A percentile compares a stretch with the other conserved stretches of the same genome.
phyloP scores from a whole-genome alignment of 2,329 filamentous ascomycete species.

The Xylariaceae sp. region DNA sequence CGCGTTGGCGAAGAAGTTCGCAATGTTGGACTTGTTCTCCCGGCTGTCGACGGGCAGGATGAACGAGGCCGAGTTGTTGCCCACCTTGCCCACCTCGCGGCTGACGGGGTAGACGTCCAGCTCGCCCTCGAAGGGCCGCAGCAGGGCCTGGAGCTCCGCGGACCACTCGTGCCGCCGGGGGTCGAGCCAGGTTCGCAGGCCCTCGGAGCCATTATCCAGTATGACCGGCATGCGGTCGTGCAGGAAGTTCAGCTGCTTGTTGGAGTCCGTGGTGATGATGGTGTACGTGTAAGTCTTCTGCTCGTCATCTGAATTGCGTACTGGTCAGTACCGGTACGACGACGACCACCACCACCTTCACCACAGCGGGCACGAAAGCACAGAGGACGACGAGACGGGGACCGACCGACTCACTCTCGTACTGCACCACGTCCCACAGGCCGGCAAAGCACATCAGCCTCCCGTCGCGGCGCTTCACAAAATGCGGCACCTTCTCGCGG shows the following conservation, averaged over 20 bases:
- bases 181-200: constrained; percentile 70
- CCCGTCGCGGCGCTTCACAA: constrained; percentile 72
- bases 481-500: constrained; percentile 81
- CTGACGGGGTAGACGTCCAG: constrained; percentile 80
- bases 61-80: constrained; percentile 80
- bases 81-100: constrained; percentile 88
- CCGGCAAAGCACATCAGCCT: constrained; percentile 84
- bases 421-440: constrained; percentile 81
- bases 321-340: too few species aligned
- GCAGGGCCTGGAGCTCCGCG: constrained; percentile 64
- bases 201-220: constrained; percentile 65
- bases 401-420: constrained; percentile 51
- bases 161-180: constrained; percentile 66
- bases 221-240: constrained; percentile 97
- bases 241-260: constrained; percentile 73
- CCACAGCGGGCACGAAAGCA: too few species aligned
- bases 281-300: constrained; percentile 80
- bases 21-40: constrained; percentile 88
- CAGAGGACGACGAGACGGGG: too few species aligned
- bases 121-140: constrained; percentile 73
- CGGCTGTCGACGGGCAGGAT: constrained; percentile 75
- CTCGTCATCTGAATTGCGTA: constrained; percentile 32
- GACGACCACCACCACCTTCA: too few species aligned
- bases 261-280: constrained; percentile 85
- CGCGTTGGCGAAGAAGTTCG: constrained; percentile 75